A percentile compares a stretch with the other conserved stretches of the same genome.
These are phyloP conservation scores for Rubia tinctorum DNA, from an alignment of 305 asterid genomes.

Conservation along the genomic window DNA sequence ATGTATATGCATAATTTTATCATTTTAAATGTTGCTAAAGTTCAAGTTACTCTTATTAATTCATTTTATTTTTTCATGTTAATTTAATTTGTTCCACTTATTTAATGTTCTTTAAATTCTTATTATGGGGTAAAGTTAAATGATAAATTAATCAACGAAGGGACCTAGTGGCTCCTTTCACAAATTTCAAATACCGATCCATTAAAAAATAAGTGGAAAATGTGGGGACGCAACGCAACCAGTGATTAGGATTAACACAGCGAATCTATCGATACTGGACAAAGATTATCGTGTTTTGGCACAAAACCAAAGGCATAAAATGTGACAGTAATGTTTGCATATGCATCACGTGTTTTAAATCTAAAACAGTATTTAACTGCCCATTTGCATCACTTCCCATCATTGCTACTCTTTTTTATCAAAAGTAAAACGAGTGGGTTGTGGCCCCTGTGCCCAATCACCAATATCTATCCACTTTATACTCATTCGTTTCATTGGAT, in stretches of 20 bases:
- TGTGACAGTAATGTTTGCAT: constrained; percentile 4
- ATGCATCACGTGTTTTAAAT: constrained; percentile 20
- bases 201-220: neutral
- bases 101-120: too few relatives aligned
- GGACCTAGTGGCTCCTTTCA: neutral
- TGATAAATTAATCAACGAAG: neutral
- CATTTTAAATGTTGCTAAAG: too few relatives aligned
- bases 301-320: constrained; percentile 5
- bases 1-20: too few relatives aligned
- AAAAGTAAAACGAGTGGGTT: neutral
- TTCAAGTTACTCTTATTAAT: too few relatives aligned
- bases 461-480: neutral
- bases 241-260: neutral
- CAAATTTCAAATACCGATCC: neutral
- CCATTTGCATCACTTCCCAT: neutral
- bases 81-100: too few relatives aligned
- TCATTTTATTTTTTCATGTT: too few relatives aligned
- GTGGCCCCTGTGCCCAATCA: neutral
- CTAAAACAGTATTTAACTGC: neutral
- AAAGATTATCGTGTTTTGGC: neutral
- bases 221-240: neutral
- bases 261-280: neutral
- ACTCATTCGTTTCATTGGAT: too few relatives aligned
- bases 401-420: neutral
- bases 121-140: too few relatives aligned